Evolutionary conservation across 768 basidiomycete genomes (phyloP), one percentile per base, ranked within the genome.

Genomic region (Xerocomellus chrysenteron): DNA sequence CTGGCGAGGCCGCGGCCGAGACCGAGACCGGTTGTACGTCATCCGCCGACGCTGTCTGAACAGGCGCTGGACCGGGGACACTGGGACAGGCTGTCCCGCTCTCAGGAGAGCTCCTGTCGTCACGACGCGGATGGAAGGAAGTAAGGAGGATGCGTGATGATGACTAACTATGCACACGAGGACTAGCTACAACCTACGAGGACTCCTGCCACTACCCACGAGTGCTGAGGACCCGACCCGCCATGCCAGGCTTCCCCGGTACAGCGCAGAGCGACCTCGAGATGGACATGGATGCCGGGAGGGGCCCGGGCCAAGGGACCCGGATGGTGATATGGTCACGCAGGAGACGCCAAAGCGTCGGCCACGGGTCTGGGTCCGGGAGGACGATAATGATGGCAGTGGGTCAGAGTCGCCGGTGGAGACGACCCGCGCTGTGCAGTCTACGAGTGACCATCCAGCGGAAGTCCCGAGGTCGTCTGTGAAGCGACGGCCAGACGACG

Each of bases 401-500:
- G 56, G 19, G 37, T 24, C 26, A 7, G 56, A 50, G 26, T 66
- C 63, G 21, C 62, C 62, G 42, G 16, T 12, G 9, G 52, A 56
- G 46, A 64, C 68, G 19, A 60, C 72, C 1, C 57, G 60, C 11
- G 50, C 66, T 6, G 47, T 13, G 9, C 41, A 47, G 12, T 50
- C 54, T 46, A 57, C 58, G n/a, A 17, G 13, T 17, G 51, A 57
- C 19, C 49, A 30, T 5, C 19, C 48, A 5, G 35, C 28, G 16
- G 14, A 33, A 6, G 53, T 40, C 2, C 41, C 63, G 12, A 53
- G 32, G 16, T 55, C 60, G 13, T 56, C 69, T 32, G 53, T 66
- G 44, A 75, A 75, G 52, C 72, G 74, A 47, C 69, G 43, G 50
- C 67, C 73, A 24, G 69, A 57, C 41, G 71, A 59, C 47, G 70